Evolutionary conservation across 2,329 filamentous ascomycete species (phyloP).

Genomic region (Diplodia corticola): DNA sequence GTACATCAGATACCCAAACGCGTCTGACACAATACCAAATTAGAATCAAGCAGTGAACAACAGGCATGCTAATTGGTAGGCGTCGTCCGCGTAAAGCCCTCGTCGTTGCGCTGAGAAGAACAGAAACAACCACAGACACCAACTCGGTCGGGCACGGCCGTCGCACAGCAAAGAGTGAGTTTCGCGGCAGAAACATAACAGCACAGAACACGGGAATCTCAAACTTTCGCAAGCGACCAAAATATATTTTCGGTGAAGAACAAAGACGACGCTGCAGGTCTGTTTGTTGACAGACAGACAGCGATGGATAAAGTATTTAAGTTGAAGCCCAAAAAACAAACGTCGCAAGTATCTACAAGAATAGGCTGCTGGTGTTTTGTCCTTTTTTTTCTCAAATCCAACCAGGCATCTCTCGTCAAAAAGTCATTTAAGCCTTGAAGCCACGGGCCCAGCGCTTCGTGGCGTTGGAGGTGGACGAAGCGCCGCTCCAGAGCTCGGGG

Average conservation of each 20-base stretch:
- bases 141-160: not conserved
- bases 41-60: no score
- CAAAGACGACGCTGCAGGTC: not conserved
- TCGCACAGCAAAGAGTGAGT: no score
- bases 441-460: not conserved
- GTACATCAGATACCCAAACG: no score
- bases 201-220: not conserved
- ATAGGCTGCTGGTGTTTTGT: not conserved
- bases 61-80: no score
- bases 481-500: constrained; percentile 17
- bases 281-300: no score
- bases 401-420: not conserved
- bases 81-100: not conserved
- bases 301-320: not conserved
- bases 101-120: not conserved
- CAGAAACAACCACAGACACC: not conserved
- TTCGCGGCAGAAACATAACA: no score
- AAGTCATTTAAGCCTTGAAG: constrained; percentile 6
- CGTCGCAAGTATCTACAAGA: constrained; percentile 17
- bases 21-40: no score
- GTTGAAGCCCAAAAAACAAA: not conserved
- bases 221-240: constrained; percentile 2
- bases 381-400: no score
- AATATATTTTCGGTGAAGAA: not conserved
- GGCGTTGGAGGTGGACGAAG: not conserved